Evolutionary conservation across 2,329 filamentous ascomycete genomes (phyloP), one percentile per base, ranked within the genome.

Genomic region (Chalaropsis thielavioides): DNA sequence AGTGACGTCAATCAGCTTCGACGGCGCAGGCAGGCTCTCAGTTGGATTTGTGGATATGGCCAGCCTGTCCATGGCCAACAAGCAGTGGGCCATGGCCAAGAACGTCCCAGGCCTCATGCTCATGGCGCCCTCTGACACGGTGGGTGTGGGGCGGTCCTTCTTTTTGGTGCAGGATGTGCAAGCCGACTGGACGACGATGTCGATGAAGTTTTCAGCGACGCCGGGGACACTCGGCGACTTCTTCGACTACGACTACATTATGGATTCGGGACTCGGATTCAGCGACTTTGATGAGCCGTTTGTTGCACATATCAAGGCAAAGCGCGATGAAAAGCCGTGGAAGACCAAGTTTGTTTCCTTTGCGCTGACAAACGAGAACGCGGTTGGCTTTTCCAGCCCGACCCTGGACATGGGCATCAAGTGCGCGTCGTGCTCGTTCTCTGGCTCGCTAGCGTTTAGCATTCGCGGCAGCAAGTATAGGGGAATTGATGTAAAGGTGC

Each of bases 331-430:
- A 6, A 22, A 51, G 35, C 61, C 44, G n/a, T 62, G 61, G 61
- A 62, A 62, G 35, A 62, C 61, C 43, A 62, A 62, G 24, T 35
- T 51, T 35, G 43, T 62, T 15, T 40, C 15, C 19, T 62, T 62
- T 27, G 22, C 24, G 10, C 31, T 62, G 22, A 41, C 35, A 0
- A 62, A 62, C 61, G 61, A 46, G 17, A 62, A 62, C 27, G 44
- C 44, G 27, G 27, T 62, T 35, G 61, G 27, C 43, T 62, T 51
- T 27, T 51, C 61, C 10, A 51, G 43, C n/a, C 43, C 11, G 13
- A 40, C 19, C 44, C 1, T 62, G 19, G 61, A 62, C n/a, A 24
- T 62, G 27, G 61, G 61, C 22, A 15, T 62, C 43, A 62, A 62
- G 44, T 62, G 61, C 27, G n/a, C 44, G 7, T 19, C 61, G 7